Conservation (phyloP, 768 basidiomycete genomes). For the Boletus huronensis region DNA sequence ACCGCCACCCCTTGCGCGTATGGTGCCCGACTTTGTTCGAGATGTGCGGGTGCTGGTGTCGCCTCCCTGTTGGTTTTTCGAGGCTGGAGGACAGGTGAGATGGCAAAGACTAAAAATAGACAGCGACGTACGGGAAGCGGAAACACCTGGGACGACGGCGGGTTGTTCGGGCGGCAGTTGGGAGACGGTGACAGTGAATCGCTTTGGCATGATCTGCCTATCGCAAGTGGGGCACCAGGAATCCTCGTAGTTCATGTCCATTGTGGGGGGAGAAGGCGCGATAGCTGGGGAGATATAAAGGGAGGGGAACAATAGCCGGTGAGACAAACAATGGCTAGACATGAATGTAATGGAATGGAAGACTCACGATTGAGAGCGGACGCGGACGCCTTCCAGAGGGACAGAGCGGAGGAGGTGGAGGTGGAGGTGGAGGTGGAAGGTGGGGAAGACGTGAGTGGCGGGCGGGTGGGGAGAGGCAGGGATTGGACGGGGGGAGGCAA, state of each 20-base stretch:
- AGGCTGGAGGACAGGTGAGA: conserved; percentile 12
- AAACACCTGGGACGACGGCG: conserved; percentile 31
- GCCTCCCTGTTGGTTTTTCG: conserved; percentile 28
- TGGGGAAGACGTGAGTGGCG: conserved; percentile 15
- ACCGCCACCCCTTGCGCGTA: conserved; percentile 42
- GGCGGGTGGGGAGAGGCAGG: conserved; percentile 23
- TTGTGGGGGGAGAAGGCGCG: conserved; percentile 19
- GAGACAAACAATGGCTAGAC: conserved; percentile 18
- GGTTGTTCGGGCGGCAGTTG: conserved; percentile 18
- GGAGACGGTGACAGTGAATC: conserved; percentile 48
- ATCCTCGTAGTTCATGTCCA: conserved; percentile 52
- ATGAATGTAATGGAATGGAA: background rate
- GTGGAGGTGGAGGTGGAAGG: background rate
- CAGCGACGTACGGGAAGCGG: conserved; percentile 35
- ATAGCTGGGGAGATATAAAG: conserved; percentile 10
- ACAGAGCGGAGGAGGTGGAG: background rate
- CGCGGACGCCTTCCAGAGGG: background rate
- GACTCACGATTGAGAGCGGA: conserved; percentile 9
- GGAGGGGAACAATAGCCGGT: conserved; percentile 9
- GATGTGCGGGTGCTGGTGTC: conserved; percentile 28
- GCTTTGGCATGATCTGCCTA: conserved; percentile 77
- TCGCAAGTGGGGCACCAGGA: conserved; percentile 82
- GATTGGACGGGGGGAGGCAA: conserved; percentile 23
- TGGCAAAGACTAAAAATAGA: background rate
- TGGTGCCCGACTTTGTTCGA: conserved; percentile 35